phyloP scores from a whole-genome alignment of 306 rosid genomes.

The Biancaea sappan region DNA sequence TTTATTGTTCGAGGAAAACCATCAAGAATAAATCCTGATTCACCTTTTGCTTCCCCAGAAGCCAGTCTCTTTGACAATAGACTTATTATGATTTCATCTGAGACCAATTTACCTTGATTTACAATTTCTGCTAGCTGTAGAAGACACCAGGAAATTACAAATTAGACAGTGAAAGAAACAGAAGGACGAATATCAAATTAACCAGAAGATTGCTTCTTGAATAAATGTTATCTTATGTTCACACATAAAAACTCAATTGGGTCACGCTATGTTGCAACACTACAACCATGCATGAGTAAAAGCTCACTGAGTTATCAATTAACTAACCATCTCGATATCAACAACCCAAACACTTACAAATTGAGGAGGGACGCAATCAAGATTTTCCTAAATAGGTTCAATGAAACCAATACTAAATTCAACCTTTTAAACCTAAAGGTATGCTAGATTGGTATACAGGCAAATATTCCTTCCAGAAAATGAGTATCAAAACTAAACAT shows the following conservation, averaged over 20 bases:
- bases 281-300: conserved; percentile 7
- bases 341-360: neutral
- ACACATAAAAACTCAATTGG: no score
- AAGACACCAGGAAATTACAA: conserved; percentile 27
- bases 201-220: neutral
- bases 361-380: conserved; percentile 5
- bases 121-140: conserved; percentile 88
- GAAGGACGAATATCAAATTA: neutral
- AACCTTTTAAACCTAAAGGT: conserved; percentile 7
- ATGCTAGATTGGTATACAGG: neutral
- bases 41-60: conserved; percentile 74
- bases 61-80: conserved; percentile 84
- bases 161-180: neutral
- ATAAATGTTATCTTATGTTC: neutral
- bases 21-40: conserved; percentile 92
- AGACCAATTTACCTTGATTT: conserved; percentile 84
- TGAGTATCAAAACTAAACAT: neutral
- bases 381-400: conserved; percentile 7
- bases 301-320: conserved; percentile 15
- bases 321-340: neutral
- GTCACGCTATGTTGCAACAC: conserved; percentile 19
- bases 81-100: conserved; percentile 84
- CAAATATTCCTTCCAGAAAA: neutral
- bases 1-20: conserved; percentile 93
- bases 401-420: conserved; percentile 9